A percentile compares a stretch with the other conserved stretches of the same genome.
These are phyloP conservation scores for Cucumis melo DNA, from an alignment of 306 rosid species.

Conservation along the genomic window DNA sequence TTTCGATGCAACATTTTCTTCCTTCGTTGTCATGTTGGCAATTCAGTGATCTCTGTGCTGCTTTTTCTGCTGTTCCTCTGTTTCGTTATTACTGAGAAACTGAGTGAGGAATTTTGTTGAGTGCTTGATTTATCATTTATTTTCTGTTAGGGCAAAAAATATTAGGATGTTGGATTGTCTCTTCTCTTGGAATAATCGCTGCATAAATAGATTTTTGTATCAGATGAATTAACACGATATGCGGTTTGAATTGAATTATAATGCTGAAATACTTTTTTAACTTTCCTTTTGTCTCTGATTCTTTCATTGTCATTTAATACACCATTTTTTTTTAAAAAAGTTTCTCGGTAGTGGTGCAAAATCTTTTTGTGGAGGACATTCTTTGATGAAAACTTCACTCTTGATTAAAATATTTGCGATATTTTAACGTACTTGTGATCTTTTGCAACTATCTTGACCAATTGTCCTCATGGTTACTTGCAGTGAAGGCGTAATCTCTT, in stretches of 20 bases:
- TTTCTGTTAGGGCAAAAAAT: neutral
- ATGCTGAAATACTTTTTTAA: neutral
- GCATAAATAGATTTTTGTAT: neutral
- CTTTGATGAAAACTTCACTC: neutral
- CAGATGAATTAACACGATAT: neutral
- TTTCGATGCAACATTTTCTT: neutral
- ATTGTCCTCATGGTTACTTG: conserved; percentile 1
- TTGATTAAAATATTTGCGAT: neutral
- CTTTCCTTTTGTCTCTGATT: neutral
- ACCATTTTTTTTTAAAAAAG: neutral
- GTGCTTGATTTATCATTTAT: neutral
- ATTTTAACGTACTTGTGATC: neutral
- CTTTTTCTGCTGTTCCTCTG: neutral
- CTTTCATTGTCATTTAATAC: neutral
- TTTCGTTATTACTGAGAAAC: neutral
- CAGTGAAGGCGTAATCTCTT: neutral
- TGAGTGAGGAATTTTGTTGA: neutral
- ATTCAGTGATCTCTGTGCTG: neutral
- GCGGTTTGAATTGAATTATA: neutral
- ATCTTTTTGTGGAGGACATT: neutral
- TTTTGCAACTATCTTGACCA: neutral
- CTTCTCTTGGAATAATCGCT: neutral
- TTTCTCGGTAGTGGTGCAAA: neutral
- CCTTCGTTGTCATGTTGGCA: neutral
- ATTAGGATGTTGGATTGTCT: neutral